Base-by-base conservation (phyloP, 306 rosid species). In the Cyamopsis tetragonoloba region DNA sequence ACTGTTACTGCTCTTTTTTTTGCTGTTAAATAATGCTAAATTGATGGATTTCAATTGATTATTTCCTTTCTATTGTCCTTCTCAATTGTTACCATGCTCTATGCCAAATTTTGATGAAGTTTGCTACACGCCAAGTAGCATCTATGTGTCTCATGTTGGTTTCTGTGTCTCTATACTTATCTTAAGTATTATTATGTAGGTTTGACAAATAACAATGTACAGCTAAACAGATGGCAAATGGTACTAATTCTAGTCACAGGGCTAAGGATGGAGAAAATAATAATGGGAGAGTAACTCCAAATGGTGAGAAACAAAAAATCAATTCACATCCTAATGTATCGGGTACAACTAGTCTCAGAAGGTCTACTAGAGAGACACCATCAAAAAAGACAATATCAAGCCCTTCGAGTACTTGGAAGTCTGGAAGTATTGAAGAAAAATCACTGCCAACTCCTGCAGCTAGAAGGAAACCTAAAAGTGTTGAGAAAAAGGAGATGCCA, bases 141-240 rank as follows among this genome's bases (percentile, higher is more conserved):
- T 59, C 5, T 67, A 28, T 22, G 44, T 30, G 57, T 37, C 51
- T 1, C 24, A 49, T 57, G 66, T 61, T 42, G 37, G 26, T 42
- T 74, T 64, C 4, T 22, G 48, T 66, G 26, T 72, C 44, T 51
- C 34, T 56, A 18, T 61, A 28, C 50, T 68, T 68, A 80, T 66
- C 4, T 44, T 17, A 66, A 48, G 7, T 69, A 44, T 48, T 53
- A 53, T 77, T 28, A 2, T 43, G 55, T 42, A 61, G 54, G 70
- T 38, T 35, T 74, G 18, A 54, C 31, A 42, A 30, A 55, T 31
- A 28, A 39, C 35, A 4, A 7, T 72, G 53, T 74, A 18, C 55
- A 18, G 82, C 23, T 32, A 73, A 69, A 61, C 70, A 67, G 24
- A 92, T 92, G 96, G 87, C 67, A 51, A 85, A 64, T 54, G 76